Base-by-base conservation (phyloP, 1,139 yeast species). In the Yamadazyma conglobata region DNA sequence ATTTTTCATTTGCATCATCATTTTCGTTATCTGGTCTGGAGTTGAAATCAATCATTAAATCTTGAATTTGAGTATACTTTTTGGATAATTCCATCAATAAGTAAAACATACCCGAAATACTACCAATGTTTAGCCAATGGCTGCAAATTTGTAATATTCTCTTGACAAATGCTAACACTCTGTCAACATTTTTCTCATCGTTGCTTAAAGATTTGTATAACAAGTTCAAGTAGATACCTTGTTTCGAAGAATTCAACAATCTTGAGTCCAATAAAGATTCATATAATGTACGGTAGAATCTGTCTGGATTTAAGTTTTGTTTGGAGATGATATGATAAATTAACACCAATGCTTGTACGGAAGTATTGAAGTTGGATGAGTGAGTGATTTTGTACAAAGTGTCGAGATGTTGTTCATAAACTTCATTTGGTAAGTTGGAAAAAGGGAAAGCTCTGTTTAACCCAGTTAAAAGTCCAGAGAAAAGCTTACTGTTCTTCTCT, bases 381-480 rank as follows among this genome's bases (percentile, higher is more conserved):
- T 91, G 97, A 3, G 97, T 89, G 50, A 91, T 89, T 50, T 78
- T 78, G 67, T 83, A 93, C 36, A 91, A 64, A 1, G 95, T 83
- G 49, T 87, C 81, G 50, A 89, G 68, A 59, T 93, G 97, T 40
- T 72, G 67, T 42, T 79, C 77, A 56, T 86, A 89, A 6, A 77
- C 73, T 13, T 78, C 79, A 31, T 77, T 70, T 6, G 94, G 84
- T 35, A 93, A 67, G 39, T 77, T 72, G 2, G 96, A 80, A 54
- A 86, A 91, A 35, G 98, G 97, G 69, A 86, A 89, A 1, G 98
- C 93, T 61, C 99, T 83, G 56, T 93, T 93, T 39, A 91, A 75
- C 43, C 99, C 99, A 2, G 98, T 88, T 42, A 91, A 74, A 38
- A 93, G 73, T 13, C 96, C 96, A 20, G 96, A 81, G 46, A 89